A percentile compares a stretch with the other conserved stretches of the same genome.
Evolutionary conservation across 208 protist genomes (phyloP).

Genomic region (Wallacemonas sp.): DNA sequence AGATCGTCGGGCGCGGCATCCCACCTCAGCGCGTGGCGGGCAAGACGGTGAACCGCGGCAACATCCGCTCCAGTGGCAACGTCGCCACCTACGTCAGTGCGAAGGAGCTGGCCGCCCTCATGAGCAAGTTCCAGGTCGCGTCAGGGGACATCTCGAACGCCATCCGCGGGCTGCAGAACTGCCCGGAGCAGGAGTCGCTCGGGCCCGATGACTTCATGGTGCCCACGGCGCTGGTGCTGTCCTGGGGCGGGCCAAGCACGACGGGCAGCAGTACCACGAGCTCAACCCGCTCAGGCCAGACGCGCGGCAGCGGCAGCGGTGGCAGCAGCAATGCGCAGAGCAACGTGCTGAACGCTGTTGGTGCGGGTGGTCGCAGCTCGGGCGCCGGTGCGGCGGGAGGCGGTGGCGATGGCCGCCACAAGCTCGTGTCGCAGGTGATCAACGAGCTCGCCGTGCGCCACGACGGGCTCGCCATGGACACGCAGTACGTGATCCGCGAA

Average conservation of each 20-base stretch:
- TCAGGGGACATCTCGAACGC: constrained; percentile 64
- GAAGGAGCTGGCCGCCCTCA: constrained; percentile 55
- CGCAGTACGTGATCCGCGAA: constrained; percentile 73
- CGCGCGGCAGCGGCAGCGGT: constrained; percentile 21
- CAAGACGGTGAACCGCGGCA: constrained; percentile 51
- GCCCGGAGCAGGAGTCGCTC: constrained; percentile 64
- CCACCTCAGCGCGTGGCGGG: constrained; percentile 47
- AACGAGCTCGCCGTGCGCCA: constrained; percentile 65
- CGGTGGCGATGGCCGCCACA: constrained; percentile 19
- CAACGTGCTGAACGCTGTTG: constrained; percentile 10
- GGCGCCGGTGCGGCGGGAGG: background rate
- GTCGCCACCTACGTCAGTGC: constrained; percentile 67
- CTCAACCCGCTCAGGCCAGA: constrained; percentile 4
- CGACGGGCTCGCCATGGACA: constrained; percentile 79
- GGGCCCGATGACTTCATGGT: constrained; percentile 65
- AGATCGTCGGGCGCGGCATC: constrained; percentile 72
- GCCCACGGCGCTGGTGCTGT: constrained; percentile 67
- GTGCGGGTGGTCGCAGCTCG: background rate
- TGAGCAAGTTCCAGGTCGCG: constrained; percentile 57
- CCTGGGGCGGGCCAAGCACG: constrained; percentile 58
- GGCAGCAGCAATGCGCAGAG: constrained; percentile 10
- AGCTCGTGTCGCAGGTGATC: constrained; percentile 75
- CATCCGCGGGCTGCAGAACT: constrained; percentile 67
- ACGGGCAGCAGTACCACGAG: background rate
- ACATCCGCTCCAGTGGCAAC: constrained; percentile 56